Base-by-base conservation (phyloP, 2,329 filamentous ascomycete genomes). In the Boeremia exigua region DNA sequence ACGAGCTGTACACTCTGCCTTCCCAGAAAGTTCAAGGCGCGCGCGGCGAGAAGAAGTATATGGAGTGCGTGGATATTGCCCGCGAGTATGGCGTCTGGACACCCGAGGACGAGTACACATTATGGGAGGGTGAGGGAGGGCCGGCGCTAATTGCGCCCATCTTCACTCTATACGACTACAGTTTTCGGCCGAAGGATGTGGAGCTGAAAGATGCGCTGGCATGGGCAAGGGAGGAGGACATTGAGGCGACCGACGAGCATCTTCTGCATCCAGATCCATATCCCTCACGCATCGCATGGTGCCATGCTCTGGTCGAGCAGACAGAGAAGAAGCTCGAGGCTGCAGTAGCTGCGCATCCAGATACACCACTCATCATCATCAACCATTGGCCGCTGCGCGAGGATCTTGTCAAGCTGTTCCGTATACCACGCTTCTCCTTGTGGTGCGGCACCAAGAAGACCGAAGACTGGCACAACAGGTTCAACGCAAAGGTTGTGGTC, bases 91-190 rank as follows among this genome's bases (percentile, higher is more conserved):
- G 82, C 32, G 79, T 86, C 12, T 71, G 79, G 53, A 86, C 83
- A 6, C 84, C 84, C 10, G 83, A 85, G 63, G 84, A 86, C 65
- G 80, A 82, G 5, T 86, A 77, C 61, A 74, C 76, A 30, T 70
- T 78, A 19, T 86, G 83, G 83, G 76, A 83, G 4, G 82, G 81
- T n/a, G 76, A 78, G 7, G 80, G 79, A 19, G 75, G 76, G 4
- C 79, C 79, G 5, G 80, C 74, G 6, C 56, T 86, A 33, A 78
- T 86, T 36, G 82, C 80, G 29, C 84, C 81, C 29, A 78, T 84
- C 45, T 86, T 86, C 75, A 85, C 83, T 0, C 74, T 86, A 12
- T 86, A 86, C 74, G 84, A 86, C 71, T 86, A 86, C 71, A 82
- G 77, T 58, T 86, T 85, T 68, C 76, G 83, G 0, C 84, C 84